Evolutionary conservation across 495 filamentous ascomycete species (phyloP), one percentile per base, ranked within the genome.

Genomic region (Xylaria flabelliformis): DNA sequence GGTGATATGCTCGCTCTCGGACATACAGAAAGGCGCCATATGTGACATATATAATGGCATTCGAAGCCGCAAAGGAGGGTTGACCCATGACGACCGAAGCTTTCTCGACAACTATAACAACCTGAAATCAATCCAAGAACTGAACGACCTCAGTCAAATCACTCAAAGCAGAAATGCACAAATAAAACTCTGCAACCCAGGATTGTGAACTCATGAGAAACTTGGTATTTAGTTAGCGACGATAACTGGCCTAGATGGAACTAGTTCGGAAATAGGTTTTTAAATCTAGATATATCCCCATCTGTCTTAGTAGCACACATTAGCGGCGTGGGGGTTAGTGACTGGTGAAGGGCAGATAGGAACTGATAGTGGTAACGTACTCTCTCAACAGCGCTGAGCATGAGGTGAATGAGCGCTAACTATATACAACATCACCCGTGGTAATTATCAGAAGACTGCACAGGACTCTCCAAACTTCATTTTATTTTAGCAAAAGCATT

Each of bases 11-110:
- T 32, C n/a, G 69, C 5, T 56, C 69, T 44, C 53, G 34, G 68
- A 78, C 89, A 72, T 82, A 94, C 92, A 94, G 80, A 78, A 94
- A 94, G 24, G 84, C 82, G 36, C 83, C 89, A 82, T 93, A 94
- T 32, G 91, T 91, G 24, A 91, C 79, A 75, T 93, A 94, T 76
- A 94, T 90, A 69, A 94, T 83, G 77, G 90, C 90, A 82, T 94
- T 91, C 17, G 92, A 93, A 76, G 90, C 91, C 82, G 86, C 82
- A 42, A 83, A 87, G 0, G 91, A 92, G 70, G 90, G 90, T 71
- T 90, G 86, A 21, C 90, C 90, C 91, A 93, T 93, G 61, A 29
- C 74, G 66, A 51, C 64, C 24, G 42, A 34, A 10, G 36, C 42
- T 34, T 29, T 41, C 13, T 70, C 9, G 8, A 4, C 32, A 17